Evolutionary conservation across 176 grass and related monocot species (phyloP), one percentile per base, ranked within the genome.

Genomic region (Ensete glaucum): DNA sequence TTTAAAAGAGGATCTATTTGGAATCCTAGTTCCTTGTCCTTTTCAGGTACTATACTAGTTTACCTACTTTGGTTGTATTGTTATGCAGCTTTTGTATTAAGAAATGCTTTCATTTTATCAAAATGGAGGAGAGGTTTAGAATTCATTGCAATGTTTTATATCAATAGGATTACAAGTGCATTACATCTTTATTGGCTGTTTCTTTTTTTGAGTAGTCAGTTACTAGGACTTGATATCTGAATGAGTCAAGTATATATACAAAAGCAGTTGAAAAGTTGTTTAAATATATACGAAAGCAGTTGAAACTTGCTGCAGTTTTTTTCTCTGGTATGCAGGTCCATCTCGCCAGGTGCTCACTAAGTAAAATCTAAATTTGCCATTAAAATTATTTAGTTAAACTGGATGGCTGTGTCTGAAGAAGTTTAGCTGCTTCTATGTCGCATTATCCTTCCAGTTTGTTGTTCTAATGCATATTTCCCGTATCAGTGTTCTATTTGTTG

Each of bases 1-100:
- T 81, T 81, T 86, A 71, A 92, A 77, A 76, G 87, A 90, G 13
- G 87, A 81, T 50, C 67, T 92, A 64, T 96, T 96, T 82, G 93
- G 67, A 60, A 73, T 81, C 73, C 43, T 96, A 50, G 73, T 74
- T 54, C 85, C 89, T 67, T 96, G 93, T 73, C 89, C 85, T 83
- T 90, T 96, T 68, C 78, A 85, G 93, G 87, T 92, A 88, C 34
- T 43, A 86, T 29, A 23, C 58, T 24, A 54, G 29, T 14, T 62
- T 56, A 4, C 56, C 9, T 26, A 3, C 12, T 55, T 76, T 66
- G 27, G 4, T 80, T 51, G 29, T 22, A 54, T 77, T 54, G 50
- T 62, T 15, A 57, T 24, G 29, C 52, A 51, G 9, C 19, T 73
- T 68, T 74, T 29, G 11, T 53, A 67, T 64, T 78, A 21, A 60